Conservation (phyloP, 805 yeast species). For the Yamadazyma sp. region DNA sequence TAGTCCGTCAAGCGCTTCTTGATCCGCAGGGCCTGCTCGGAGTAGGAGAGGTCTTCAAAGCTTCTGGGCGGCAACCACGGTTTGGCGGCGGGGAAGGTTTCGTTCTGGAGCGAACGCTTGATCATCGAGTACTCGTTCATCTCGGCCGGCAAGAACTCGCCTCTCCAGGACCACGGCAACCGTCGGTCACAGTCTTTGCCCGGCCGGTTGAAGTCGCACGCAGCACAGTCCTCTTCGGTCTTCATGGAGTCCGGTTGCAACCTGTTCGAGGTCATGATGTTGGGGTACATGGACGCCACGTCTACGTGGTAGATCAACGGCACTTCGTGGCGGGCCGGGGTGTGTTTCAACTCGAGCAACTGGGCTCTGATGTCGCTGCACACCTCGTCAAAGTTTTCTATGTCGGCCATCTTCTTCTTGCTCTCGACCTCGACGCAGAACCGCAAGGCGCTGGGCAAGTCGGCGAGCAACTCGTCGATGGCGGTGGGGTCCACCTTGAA, state of each 20-base stretch:
- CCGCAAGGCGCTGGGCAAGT: slow-evolving; percentile 72
- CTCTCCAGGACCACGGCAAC: slow-evolving; percentile 97
- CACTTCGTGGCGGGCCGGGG: slow-evolving; percentile 66
- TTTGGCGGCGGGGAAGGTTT: slow-evolving; percentile 64
- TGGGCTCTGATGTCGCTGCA: slow-evolving; percentile 53
- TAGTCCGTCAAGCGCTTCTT: slow-evolving; percentile 81
- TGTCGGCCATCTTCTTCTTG: slow-evolving; percentile 68
- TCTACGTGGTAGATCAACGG: slow-evolving; percentile 97
- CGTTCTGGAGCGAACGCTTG: slow-evolving; percentile 76
- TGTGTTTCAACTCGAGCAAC: slow-evolving; percentile 57
- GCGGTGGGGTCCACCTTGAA: slow-evolving; percentile 82
- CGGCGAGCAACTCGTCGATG: slow-evolving; percentile 72
- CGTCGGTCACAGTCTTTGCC: slow-evolving; percentile 92
- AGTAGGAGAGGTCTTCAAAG: slow-evolving; percentile 72
- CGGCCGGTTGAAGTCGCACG: slow-evolving; percentile 95
- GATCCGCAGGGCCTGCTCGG: slow-evolving; percentile 74
- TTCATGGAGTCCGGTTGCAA: slow-evolving; percentile 98
- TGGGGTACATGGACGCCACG: slow-evolving; percentile 99
- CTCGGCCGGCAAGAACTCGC: slow-evolving; percentile 89
- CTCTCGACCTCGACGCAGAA: slow-evolving; percentile 86
- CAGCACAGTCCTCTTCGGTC: slow-evolving; percentile 90
- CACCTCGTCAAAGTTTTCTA: slow-evolving; percentile 77
- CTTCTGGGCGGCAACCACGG: slow-evolving; percentile 57
- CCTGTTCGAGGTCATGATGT: slow-evolving; percentile 96
- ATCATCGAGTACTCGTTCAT: slow-evolving; percentile 90